phyloP scores from a whole-genome alignment of 257 asterid species.

The Ligustrum vulgare region DNA sequence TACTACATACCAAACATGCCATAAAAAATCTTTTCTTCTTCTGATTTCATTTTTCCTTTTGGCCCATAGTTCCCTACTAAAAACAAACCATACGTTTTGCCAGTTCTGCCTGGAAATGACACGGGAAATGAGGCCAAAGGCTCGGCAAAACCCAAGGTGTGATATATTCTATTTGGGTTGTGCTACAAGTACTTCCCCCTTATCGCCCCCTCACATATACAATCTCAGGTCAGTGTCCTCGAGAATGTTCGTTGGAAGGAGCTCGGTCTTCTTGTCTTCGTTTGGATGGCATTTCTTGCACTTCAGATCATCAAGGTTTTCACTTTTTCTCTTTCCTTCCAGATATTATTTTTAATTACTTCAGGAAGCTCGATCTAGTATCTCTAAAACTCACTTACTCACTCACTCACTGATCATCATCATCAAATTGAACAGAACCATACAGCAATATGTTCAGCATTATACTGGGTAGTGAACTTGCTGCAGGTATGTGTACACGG shows the following conservation, averaged over 20 bases:
- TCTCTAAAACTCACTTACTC: conserved; percentile 14
- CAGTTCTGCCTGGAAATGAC: conserved; percentile 26
- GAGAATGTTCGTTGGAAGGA: conserved; percentile 95
- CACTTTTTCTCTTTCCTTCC: conserved; percentile 3
- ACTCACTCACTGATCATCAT: too few relatives aligned
- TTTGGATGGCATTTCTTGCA: conserved; percentile 78
- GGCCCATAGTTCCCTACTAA: too few relatives aligned
- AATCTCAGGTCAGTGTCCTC: conserved; percentile 62
- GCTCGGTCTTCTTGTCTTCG: conserved; percentile 74
- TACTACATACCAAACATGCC: too few relatives aligned
- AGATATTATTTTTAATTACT: not conserved
- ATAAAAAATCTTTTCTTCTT: too few relatives aligned
- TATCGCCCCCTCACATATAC: not conserved
- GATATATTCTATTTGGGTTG: not conserved
- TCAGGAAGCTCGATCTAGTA: not conserved
- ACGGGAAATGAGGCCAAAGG: conserved; percentile 29
- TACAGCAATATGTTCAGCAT: conserved; percentile 59
- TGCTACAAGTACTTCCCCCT: too few relatives aligned
- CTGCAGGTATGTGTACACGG: conserved; percentile 59
- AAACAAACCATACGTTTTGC: not conserved
- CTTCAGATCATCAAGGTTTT: conserved; percentile 79
- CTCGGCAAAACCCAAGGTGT: conserved; percentile 56
- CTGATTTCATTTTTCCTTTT: too few relatives aligned
- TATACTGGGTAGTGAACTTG: conserved; percentile 87
- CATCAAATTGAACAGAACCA: conserved; percentile 51